Evolutionary conservation across 805 yeast species (phyloP), one percentile per base, ranked within the genome.

Genomic region (Metschnikowia sp.): DNA sequence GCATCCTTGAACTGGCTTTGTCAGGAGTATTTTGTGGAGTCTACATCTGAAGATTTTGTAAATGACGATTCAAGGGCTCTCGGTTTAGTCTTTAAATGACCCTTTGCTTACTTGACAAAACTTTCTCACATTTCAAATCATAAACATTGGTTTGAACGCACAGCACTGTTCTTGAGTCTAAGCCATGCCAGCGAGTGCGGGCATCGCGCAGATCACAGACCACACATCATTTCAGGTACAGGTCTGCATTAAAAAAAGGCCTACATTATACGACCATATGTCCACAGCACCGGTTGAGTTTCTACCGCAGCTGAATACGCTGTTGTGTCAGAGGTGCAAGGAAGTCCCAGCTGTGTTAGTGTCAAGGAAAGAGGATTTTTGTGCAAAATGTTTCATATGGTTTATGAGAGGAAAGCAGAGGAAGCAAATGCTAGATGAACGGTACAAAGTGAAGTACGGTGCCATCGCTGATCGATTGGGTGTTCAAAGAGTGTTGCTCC

Each of bases 361-460:
- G 1, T 74, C 88, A 2, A 65, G 95, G 42, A 82, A 82, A 51
- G 92, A 86, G 58, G 60, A 68, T 13, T 84, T 84, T 49, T 87
- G 95, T 65, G 65, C 70, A 49, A 48, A 49, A 28, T 91, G 98
- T 64, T 92, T 88, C 56, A 60, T 77, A 18, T 75, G 82, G 49
- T 91, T 88, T 61, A 73, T 91, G 33, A 75, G 84, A 48, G 83
- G 88, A 22, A 91, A 91, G 63, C 90, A 88, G 64, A 74, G 96
- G 51, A 86, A 85, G 59, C 86, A 77, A 59, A 82, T 92, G 89
- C 74, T 70, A 61, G 79, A 76, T 53, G 90, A 86, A 11, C 79
- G 75, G 45, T 90, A 78, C 67, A 86, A 88, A 59, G 91, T 86
- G 19, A 78, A 83, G 57, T 89, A 70, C 56, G 81, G 79, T 11